A percentile compares a stretch with the other conserved stretches of the same genome.
These are phyloP conservation scores for Malus hybrid DNA, from an alignment of 331 rosid genomes.

Conservation along the genomic window DNA sequence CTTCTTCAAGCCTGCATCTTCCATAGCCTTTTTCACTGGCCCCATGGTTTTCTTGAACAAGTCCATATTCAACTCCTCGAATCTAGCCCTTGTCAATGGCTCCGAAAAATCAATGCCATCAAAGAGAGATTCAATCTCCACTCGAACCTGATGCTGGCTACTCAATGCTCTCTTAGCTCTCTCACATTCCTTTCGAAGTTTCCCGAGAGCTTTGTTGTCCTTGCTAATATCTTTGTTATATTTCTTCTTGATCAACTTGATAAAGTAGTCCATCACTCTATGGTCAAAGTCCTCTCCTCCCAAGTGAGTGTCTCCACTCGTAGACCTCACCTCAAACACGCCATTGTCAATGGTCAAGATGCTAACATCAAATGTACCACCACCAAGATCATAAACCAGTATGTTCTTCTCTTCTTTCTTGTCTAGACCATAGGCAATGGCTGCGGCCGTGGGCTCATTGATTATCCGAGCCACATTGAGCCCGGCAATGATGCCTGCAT, in stretches of 20 bases:
- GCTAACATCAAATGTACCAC: conserved; percentile 63
- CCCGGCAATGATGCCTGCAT: conserved; percentile 45
- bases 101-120: conserved; percentile 48
- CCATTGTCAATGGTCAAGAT: conserved; percentile 50
- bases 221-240: conserved; percentile 41
- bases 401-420: conserved; percentile 46
- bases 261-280: conserved; percentile 50
- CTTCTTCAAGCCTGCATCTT: conserved; percentile 44
- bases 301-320: conserved; percentile 54
- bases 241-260: conserved; percentile 45
- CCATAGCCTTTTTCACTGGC: conserved; percentile 41
- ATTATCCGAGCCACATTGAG: conserved; percentile 44
- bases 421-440: conserved; percentile 53
- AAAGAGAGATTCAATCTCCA: conserved; percentile 47
- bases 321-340: conserved; percentile 47
- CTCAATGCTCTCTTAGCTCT: conserved; percentile 55
- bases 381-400: conserved; percentile 51
- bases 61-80: conserved; percentile 51
- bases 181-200: conserved; percentile 52
- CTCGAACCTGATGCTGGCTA: conserved; percentile 50
- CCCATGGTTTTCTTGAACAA: conserved; percentile 62
- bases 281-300: conserved; percentile 68
- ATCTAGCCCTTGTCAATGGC: conserved; percentile 44
- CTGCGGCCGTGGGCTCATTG: conserved; percentile 54
- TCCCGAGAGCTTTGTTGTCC: conserved; percentile 46